Evolutionary conservation across 2,329 filamentous ascomycete genomes (phyloP), one percentile per base, ranked within the genome.

Genomic region (Didymella arachidicola): DNA sequence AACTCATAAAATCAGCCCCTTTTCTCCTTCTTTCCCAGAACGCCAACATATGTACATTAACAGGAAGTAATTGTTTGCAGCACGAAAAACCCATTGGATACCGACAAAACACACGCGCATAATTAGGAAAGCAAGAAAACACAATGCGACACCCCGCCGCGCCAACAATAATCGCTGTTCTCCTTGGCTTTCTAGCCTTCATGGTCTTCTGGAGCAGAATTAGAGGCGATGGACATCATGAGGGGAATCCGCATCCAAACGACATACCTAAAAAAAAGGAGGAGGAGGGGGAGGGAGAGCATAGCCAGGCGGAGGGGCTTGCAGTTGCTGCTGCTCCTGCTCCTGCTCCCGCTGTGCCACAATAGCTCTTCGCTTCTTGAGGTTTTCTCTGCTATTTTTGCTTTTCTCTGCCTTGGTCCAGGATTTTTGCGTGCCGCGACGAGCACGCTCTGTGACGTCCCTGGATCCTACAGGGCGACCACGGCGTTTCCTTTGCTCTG

Each of bases 101-200:
- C 29, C 41, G 22, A 30, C 7, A 32, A 6, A 29, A 19, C 3
- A 36, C 16, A 7, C 32, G 32, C 11, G n/a, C 10, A 25, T 10
- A 18, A 41, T 6, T 5, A 43, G 22, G 41, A n/a, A 43, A 43
- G 41, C 22, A 39, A 50, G 16, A 30, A 22, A 32, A 26, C 49
- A 63, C 14, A 14, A 76, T 77, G 74, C 71, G 74, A 18, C 74
- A 76, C 59, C 74, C 74, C 7, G 72, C 72, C 3, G 74, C 74
- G 10, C 72, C 73, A 22, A 71, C 68, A 2, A 59, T 76, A 14
- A 68, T 75, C 26, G 69, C 72, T n/a, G 56, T 72, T 2, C 64
- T 77, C 0, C 64, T 77, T 0, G 70, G 72, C 1, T 69, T 77
- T 26, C 61, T 77, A 14, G 47, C 63, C 6, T 63, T 70, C 25